Conservation (phyloP, 2,329 filamentous ascomycete species). For the Curvularia verruculosa region DNA sequence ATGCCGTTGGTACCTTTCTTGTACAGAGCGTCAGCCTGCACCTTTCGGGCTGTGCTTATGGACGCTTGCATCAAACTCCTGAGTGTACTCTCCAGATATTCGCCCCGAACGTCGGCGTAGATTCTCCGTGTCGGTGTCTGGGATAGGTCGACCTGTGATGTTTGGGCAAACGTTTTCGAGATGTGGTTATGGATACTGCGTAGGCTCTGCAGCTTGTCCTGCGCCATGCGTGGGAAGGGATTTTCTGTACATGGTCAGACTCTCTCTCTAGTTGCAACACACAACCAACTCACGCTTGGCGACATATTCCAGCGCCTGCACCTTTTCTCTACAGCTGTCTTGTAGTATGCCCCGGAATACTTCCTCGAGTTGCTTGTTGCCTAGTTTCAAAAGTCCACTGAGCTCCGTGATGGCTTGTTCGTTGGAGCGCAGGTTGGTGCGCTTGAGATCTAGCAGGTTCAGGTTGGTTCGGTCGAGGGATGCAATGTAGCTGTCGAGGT, state of each 20-base stretch:
- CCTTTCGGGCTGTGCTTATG: constrained; percentile 75
- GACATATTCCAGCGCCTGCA: constrained; percentile 91
- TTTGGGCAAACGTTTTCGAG: constrained; percentile 61
- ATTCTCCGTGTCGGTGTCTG: constrained; percentile 78
- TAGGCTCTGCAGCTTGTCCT: constrained; percentile 76
- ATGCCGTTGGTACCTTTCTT: constrained; percentile 89
- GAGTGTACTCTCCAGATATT: constrained; percentile 81
- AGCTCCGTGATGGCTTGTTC: constrained; percentile 86
- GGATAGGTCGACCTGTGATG: constrained; percentile 53
- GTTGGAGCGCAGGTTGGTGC: constrained; percentile 90
- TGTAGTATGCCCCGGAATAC: constrained; percentile 80
- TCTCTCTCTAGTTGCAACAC: background rate
- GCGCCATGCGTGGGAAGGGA: constrained; percentile 79
- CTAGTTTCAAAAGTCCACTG: constrained; percentile 75
- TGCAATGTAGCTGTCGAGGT: constrained; percentile 81
- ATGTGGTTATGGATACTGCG: constrained; percentile 81
- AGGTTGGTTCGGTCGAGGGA: constrained; percentile 89
- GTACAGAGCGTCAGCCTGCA: constrained; percentile 79
- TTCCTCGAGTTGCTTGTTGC: constrained; percentile 81
- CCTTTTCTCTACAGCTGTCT: constrained; percentile 73
- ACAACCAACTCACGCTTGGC: constrained; percentile 71
- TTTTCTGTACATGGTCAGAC: constrained; percentile 53
- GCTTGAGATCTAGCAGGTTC: constrained; percentile 81
- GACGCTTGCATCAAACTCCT: constrained; percentile 88
- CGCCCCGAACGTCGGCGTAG: constrained; percentile 84